These are phyloP conservation scores for Colletotrichum sp. DNA, from an alignment of 2,329 filamentous ascomycete genomes.

Conservation along the genomic window DNA sequence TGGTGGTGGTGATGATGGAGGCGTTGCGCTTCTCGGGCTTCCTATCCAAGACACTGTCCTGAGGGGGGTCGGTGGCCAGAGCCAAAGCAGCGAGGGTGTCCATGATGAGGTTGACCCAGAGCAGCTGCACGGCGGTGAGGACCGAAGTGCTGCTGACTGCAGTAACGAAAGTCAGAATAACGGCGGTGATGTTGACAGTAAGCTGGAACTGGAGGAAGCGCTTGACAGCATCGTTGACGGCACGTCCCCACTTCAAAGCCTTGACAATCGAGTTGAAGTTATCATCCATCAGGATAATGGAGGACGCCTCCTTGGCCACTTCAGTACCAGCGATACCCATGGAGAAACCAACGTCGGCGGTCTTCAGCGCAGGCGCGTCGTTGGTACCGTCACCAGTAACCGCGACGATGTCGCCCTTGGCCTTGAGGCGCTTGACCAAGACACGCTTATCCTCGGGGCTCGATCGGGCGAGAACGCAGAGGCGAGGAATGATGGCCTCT, in stretches of 20 bases:
- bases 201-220: constrained; percentile 80
- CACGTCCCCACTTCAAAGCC: constrained; percentile 80
- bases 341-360: constrained; percentile 83
- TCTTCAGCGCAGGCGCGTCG: constrained; percentile 81
- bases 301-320: constrained; percentile 84
- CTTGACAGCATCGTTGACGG: constrained; percentile 79
- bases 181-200: constrained; percentile 91
- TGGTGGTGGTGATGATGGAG: constrained; percentile 79
- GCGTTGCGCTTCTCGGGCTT: constrained; percentile 67
- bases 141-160: constrained; percentile 78
- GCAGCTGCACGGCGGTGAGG: constrained; percentile 85
- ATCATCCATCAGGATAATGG: constrained; percentile 87
- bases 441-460: constrained; percentile 80
- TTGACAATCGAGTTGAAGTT: constrained; percentile 89
- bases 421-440: constrained; percentile 73
- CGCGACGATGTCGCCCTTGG: constrained; percentile 77
- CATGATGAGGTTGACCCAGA: constrained; percentile 98
- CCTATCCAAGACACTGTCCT: constrained; percentile 78
- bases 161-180: constrained; percentile 85
- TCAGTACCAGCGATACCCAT: constrained; percentile 87
- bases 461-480: constrained; percentile 76
- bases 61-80: constrained; percentile 88
- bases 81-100: constrained; percentile 91
- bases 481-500: constrained; percentile 68
- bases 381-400: constrained; percentile 87